Percentiles rank a stretch among this genome's conserved stretches.
phyloP scores from a whole-genome alignment of 129 eudicot genomes.

The Glebionis coronaria region DNA sequence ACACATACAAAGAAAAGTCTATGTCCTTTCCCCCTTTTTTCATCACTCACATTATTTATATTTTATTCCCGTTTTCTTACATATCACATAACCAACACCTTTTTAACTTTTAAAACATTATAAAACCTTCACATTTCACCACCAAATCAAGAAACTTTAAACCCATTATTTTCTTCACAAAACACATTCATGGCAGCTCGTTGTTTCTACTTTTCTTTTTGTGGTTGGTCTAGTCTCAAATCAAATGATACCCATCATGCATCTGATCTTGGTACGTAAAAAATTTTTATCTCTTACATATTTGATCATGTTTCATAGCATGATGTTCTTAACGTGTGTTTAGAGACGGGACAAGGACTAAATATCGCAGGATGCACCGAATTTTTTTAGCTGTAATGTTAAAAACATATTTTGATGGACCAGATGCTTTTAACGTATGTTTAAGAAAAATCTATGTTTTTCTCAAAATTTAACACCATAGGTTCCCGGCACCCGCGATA shows the following conservation, averaged over 20 bases:
- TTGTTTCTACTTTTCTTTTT: slow-evolving; percentile 56
- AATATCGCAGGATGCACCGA: too few relatives aligned
- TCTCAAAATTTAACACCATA: too few relatives aligned
- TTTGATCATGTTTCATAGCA: not conserved
- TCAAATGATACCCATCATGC: slow-evolving; percentile 39
- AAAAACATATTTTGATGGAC: too few relatives aligned
- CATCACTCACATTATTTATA: slow-evolving; percentile 13
- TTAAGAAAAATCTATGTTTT: too few relatives aligned
- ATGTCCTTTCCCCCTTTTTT: slow-evolving; percentile 26
- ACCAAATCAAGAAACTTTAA: slow-evolving; percentile 4
- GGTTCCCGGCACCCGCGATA: too few relatives aligned
- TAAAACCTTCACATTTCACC: slow-evolving; percentile 20
- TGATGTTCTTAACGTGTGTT: not conserved
- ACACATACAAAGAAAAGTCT: slow-evolving; percentile 15
- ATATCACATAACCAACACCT: slow-evolving; percentile 12
- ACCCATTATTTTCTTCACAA: not conserved
- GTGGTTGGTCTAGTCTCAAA: slow-evolving; percentile 54
- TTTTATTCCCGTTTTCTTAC: slow-evolving; percentile 21
- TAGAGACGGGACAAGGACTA: too few relatives aligned
- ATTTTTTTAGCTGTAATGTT: too few relatives aligned
- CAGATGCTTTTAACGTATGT: too few relatives aligned
- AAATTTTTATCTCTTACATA: not conserved
- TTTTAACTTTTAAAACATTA: slow-evolving; percentile 13
- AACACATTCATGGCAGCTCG: slow-evolving; percentile 52
- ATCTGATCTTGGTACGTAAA: slow-evolving; percentile 53